Evolutionary conservation across 345 rosid species (phyloP), one percentile per base, ranked within the genome.

Genomic region (Salix caprea): DNA sequence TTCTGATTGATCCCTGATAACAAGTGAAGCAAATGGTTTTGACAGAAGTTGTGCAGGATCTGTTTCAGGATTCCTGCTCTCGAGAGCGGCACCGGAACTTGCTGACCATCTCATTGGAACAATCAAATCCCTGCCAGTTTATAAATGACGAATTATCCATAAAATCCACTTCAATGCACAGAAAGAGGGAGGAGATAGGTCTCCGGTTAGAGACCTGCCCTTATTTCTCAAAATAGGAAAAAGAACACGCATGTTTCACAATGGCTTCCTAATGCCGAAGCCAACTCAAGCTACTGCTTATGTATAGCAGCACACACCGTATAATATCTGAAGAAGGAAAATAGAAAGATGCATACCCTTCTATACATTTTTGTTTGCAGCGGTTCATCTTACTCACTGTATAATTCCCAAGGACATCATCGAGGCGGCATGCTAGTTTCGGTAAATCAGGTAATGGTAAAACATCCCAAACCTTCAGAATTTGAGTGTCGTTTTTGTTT

Each of bases 391-490:
- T 85, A 66, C 82, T 85, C 61, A 78, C 79, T 14, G 80, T 81
- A 67, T 79, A 85, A 39, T 52, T 76, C 19, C 36, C 67, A 71
- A 83, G 81, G 15, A 84, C 72, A 26, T 65, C 46, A 70, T 89
- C 90, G 6, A 88, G 74, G 58, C 81, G 81, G 70, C 83, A 82
- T 39, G 74, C 89, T 75, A 84, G 65, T 69, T 82, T 80, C 2
- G 39, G 75, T 50, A 78, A 71, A 70, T 85, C 87, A 69, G 75
- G 83, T 16, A 48, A 60, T 7, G 88, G 86, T 79, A 87, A 34
- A 68, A 89, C 67, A 72, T 87, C 91, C 91, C 88, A 89, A 23
- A 84, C 80, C 81, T 82, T 89, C 72, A 89, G 62, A 58, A 85
- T 77, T 76, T 87, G 91, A 12, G 42, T 70, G 36, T n/a, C 16